Base-by-base conservation (phyloP, 2,329 filamentous ascomycete genomes). In the Fusarium sp. region DNA sequence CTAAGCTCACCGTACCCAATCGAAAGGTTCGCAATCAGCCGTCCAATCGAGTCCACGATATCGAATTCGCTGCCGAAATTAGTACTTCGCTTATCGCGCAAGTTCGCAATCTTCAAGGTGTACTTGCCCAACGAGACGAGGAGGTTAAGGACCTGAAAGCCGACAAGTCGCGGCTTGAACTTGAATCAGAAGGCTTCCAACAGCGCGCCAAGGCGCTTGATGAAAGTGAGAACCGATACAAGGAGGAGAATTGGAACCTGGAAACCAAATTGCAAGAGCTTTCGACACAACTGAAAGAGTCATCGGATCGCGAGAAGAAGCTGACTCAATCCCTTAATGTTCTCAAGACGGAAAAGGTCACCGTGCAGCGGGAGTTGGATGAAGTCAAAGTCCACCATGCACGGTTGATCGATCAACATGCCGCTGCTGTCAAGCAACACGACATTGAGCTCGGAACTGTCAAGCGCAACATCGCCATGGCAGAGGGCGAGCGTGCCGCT, bases 51-150 rank as follows among this genome's bases (percentile, higher is more conserved):
- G 89, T 96, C 11, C 93, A 98, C 74, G 95, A 99, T 72, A 96
- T 99, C 73, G 93, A 97, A 70, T 96, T 99, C 73, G 95, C 94
- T n/a, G 93, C 95, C 46, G 94, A 99, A 74, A 97, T 99, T 71
- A 97, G 93, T 73, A 97, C 92, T 6, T 97, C 93, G 2, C 83
- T 99, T 47, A 89, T 99, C 47, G 88, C 91, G n/a, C 95, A 98
- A 78, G 91, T 99, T 46, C 90, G 95, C 61, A 93, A 95, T 73
- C 79, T 99, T 51, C 95, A 99, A 76, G 85, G 88, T 3, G 82
- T 96, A 13, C 83, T 99, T 10, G 85, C 89, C 0, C 93, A 98
- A 77, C 91, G 92, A 67, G 95, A 99, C 64, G 93, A 97, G 48
- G 84, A 92, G 42, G 80, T 97, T 65, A 93, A 91, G 74, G 84